These are phyloP conservation scores for Neocatenulostroma microsporum DNA, from an alignment of 2,329 filamentous ascomycete genomes.

Conservation along the genomic window DNA sequence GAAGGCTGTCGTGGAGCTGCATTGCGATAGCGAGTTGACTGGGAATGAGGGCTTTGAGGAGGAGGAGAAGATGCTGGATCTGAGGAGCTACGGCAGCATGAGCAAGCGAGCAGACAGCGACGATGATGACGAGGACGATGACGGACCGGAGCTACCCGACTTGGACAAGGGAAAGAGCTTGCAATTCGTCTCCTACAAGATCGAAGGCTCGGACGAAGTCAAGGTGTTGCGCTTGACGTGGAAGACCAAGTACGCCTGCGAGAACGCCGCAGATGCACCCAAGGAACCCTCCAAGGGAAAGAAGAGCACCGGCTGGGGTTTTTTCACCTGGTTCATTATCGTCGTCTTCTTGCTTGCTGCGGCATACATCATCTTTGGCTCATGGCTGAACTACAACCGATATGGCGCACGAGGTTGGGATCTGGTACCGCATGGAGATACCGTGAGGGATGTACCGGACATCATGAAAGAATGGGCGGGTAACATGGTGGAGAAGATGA, in stretches of 20 bases:
- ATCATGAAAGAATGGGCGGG: constrained; percentile 81
- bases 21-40: constrained; percentile 65
- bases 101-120: constrained; percentile 29
- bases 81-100: constrained; percentile 46
- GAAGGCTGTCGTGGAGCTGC: constrained; percentile 73
- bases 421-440: constrained; percentile 83
- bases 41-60: constrained; percentile 65
- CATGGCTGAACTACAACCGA: constrained; percentile 97
- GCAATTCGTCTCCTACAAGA: constrained; percentile 66
- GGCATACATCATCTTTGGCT: constrained; percentile 92
- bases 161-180: constrained; percentile 56
- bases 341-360: constrained; percentile 78
- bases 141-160: constrained; percentile 25
- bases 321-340: constrained; percentile 95
- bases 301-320: constrained; percentile 66
- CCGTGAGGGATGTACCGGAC: constrained; percentile 85
- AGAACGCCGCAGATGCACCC: constrained; percentile 43
- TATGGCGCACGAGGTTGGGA: constrained; percentile 96
- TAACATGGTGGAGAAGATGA: constrained; percentile 71
- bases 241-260: constrained; percentile 82
- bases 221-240: constrained; percentile 70
- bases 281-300: constrained; percentile 28
- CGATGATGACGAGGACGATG: constrained; percentile 29
- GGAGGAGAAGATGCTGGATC: constrained; percentile 48
- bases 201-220: constrained; percentile 47